Evolutionary conservation across 192 early-diverging fungal genomes (phyloP).

Genomic region (Umbelopsis ramanniana): DNA sequence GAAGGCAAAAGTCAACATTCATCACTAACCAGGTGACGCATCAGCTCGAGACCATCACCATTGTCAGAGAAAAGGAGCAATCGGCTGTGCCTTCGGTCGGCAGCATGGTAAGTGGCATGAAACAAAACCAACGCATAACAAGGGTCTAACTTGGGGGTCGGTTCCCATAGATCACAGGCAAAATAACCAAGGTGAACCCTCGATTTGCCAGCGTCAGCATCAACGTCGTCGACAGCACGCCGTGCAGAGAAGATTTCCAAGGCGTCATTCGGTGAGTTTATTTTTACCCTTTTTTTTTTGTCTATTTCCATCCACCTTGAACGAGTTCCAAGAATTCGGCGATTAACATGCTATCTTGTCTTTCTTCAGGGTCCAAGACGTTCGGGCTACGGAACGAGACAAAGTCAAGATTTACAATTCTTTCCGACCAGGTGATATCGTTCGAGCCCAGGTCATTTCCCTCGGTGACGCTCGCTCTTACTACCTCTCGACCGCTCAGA

Average conservation of each 20-base stretch:
- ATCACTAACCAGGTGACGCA: too few relatives aligned
- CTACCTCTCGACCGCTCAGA: slow-evolving; percentile 88
- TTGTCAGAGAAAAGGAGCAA: slow-evolving; percentile 66
- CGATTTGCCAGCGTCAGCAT: slow-evolving; percentile 86
- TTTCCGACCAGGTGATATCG: slow-evolving; percentile 94
- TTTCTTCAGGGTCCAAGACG: slow-evolving; percentile 77
- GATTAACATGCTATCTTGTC: too few relatives aligned
- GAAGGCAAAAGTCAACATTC: too few relatives aligned
- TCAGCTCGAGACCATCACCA: slow-evolving; percentile 54
- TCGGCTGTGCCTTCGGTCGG: slow-evolving; percentile 78
- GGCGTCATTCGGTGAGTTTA: slow-evolving; percentile 74
- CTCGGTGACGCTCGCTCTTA: slow-evolving; percentile 93
- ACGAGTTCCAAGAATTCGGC: neutral
- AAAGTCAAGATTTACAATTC: slow-evolving; percentile 89
- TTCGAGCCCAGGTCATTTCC: slow-evolving; percentile 84
- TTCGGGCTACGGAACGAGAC: slow-evolving; percentile 93
- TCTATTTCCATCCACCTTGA: neutral
- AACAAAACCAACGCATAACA: too few relatives aligned
- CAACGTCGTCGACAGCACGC: slow-evolving; percentile 83
- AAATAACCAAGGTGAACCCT: slow-evolving; percentile 89
- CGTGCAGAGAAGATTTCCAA: slow-evolving; percentile 86
- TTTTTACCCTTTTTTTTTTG: neutral
- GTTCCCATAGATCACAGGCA: slow-evolving; percentile 67
- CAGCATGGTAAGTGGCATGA: slow-evolving; percentile 50
- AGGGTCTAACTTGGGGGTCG: too few relatives aligned